A percentile compares a stretch with the other conserved stretches of the same genome.
These are phyloP conservation scores for Astragalus glycyphyllos DNA, from an alignment of 306 rosid genomes.

Conservation along the genomic window DNA sequence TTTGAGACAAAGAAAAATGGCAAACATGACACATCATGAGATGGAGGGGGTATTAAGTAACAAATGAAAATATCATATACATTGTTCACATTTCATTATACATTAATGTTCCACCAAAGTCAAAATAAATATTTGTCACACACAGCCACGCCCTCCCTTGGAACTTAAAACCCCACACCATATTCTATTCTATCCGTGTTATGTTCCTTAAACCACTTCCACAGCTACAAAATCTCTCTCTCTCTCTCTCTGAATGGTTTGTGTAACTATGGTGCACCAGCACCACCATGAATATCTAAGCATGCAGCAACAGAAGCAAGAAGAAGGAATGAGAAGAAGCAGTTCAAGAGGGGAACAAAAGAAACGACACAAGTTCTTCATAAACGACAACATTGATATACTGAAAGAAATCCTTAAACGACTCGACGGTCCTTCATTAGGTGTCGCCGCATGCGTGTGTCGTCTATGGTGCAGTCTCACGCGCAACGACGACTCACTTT, in stretches of 20 bases:
- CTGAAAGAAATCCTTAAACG: constrained; percentile 83
- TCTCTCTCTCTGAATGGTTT: constrained; percentile 1
- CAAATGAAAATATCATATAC: not conserved
- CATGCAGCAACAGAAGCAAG: not conserved
- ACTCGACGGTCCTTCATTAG: constrained; percentile 88
- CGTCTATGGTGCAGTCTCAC: constrained; percentile 82
- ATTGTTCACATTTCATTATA: constrained; percentile 6
- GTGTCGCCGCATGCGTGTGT: constrained; percentile 87
- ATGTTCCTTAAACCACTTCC: constrained; percentile 8
- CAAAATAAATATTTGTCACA: constrained; percentile 19
- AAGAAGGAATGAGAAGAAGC: constrained; percentile 40
- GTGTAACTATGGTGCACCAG: constrained; percentile 38
- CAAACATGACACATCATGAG: too few relatives aligned
- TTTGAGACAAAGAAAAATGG: too few relatives aligned
- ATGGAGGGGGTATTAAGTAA: too few relatives aligned
- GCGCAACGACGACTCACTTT: constrained; percentile 78
- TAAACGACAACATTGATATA: constrained; percentile 92
- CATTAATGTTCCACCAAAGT: constrained; percentile 23
- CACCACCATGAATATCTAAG: constrained; percentile 14
- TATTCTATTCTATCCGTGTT: constrained; percentile 1
- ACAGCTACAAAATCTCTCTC: not conserved
- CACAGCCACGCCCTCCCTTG: not conserved
- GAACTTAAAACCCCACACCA: constrained; percentile 24
- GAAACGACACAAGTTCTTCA: constrained; percentile 61
- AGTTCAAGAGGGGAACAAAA: constrained; percentile 37